These are phyloP conservation scores for Datura wrightii DNA, from an alignment of 257 asterid genomes.

Conservation along the genomic window DNA sequence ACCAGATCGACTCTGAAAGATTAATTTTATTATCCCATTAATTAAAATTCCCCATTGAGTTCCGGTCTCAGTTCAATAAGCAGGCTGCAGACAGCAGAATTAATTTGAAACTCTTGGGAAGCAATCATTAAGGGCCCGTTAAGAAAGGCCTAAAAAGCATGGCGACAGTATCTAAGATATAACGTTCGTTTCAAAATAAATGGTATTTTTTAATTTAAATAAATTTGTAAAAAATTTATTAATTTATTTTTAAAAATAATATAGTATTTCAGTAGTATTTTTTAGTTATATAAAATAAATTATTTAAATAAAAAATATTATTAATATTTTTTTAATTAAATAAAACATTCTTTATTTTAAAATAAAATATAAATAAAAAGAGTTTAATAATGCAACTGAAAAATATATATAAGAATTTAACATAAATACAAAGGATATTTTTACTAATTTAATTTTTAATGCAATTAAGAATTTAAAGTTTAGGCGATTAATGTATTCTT, in stretches of 20 bases:
- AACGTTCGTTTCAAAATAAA: too few relatives aligned
- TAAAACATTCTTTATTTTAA: neutral
- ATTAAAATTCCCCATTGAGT: neutral
- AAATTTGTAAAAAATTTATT: too few relatives aligned
- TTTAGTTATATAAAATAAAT: too few relatives aligned
- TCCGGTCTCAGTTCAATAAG: conserved; percentile 8
- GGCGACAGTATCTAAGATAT: neutral
- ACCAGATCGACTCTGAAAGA: neutral
- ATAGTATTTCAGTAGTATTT: too few relatives aligned
- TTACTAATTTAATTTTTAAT: too few relatives aligned
- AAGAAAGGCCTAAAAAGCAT: neutral
- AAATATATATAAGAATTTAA: neutral
- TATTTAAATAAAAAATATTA: too few relatives aligned
- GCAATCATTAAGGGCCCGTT: neutral
- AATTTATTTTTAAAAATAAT: too few relatives aligned
- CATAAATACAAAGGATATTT: too few relatives aligned
- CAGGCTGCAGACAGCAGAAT: neutral
- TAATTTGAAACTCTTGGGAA: neutral
- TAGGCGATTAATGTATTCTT: too few relatives aligned
- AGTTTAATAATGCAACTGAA: neutral
- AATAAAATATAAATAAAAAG: neutral
- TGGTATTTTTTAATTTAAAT: too few relatives aligned
- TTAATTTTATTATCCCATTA: conserved; percentile 22
- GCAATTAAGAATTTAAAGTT: too few relatives aligned
- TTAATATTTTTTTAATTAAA: too few relatives aligned